Evolutionary conservation across 1,284 basidiomycete species (phyloP).

Genomic region (Dichomitus squalens): DNA sequence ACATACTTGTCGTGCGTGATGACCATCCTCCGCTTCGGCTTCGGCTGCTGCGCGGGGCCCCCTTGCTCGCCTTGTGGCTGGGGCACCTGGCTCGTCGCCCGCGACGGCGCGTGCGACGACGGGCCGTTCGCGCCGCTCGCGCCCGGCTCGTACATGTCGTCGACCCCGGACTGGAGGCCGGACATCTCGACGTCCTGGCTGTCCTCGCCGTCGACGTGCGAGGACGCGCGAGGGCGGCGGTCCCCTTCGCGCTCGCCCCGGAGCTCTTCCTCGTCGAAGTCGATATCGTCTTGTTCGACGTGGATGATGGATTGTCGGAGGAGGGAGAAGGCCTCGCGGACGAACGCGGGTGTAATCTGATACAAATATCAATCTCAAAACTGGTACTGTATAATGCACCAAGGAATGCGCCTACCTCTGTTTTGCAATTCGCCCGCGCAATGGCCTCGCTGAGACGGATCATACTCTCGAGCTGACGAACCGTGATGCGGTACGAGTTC

Average conservation of each 20-base stretch:
- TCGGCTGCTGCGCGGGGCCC: slow-evolving; percentile 25
- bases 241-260: slow-evolving; percentile 53
- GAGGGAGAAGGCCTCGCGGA: slow-evolving; percentile 93
- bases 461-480: slow-evolving; percentile 96
- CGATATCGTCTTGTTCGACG: slow-evolving; percentile 98
- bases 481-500: slow-evolving; percentile 95
- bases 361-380: background rate
- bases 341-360: slow-evolving; percentile 90
- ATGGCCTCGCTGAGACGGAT: slow-evolving; percentile 97
- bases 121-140: slow-evolving; percentile 31
- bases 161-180: slow-evolving; percentile 56
- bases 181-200: slow-evolving; percentile 70
- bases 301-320: slow-evolving; percentile 98
- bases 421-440: slow-evolving; percentile 93
- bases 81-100: slow-evolving; percentile 37
- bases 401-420: slow-evolving; percentile 60
- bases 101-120: slow-evolving; percentile 31
- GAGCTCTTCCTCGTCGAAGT: slow-evolving; percentile 93
- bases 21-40: slow-evolving; percentile 76
- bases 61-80: slow-evolving; percentile 13
- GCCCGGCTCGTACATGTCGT: slow-evolving; percentile 52
- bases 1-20: slow-evolving; percentile 97
- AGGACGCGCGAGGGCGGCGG: slow-evolving; percentile 29
- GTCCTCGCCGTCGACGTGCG: slow-evolving; percentile 42
- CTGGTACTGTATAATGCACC: background rate